Base-by-base conservation (phyloP, 345 rosid genomes). In the Moricandia arvensis region DNA sequence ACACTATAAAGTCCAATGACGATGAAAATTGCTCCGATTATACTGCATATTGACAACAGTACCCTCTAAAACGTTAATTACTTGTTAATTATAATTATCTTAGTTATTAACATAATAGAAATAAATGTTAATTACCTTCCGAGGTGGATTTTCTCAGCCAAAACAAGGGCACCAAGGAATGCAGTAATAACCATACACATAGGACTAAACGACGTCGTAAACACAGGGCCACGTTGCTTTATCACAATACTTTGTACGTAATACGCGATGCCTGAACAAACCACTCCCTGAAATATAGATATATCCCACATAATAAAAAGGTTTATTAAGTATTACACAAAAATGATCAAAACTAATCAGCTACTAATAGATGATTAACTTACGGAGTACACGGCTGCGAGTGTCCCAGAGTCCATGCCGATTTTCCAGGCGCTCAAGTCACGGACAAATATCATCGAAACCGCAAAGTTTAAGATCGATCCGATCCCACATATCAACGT, bases 141-240 rank as follows among this genome's bases (percentile, higher is more conserved):
- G 24, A 49, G 57, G 24, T 49, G 57, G 66, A 90, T 41, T 61
- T 76, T 83, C 80, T 93, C 98, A 2, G 90, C 88, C 21, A 93
- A 77, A 69, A 91, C 69, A 4, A 90, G 24, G 6, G 89, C 79
- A 2, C 96, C 94, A 0, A 93, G 79, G 58, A 80, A 82, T 0
- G 96, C 86, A 7, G 97, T 90, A 80, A 90, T 87, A 66, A 94
- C 86, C 97, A 90, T 91, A 76, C 94, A 86, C 5, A 93, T 83
- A 30, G 98, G 98, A 73, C 88, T 87, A 58, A 91, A 93, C 16
- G 97, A 80, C 5, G 98, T 88, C 3, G 85, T 84, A 59, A 93
- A 93, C 9, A 93, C 97, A 2, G 97, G 98, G 3, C 98, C 98
- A 73, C 83, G 72, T 68, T 86, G 76, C 70, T 55, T 89, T 3